phyloP scores from a whole-genome alignment of 2,329 filamentous ascomycete genomes.

The Trichoderma harzianum region DNA sequence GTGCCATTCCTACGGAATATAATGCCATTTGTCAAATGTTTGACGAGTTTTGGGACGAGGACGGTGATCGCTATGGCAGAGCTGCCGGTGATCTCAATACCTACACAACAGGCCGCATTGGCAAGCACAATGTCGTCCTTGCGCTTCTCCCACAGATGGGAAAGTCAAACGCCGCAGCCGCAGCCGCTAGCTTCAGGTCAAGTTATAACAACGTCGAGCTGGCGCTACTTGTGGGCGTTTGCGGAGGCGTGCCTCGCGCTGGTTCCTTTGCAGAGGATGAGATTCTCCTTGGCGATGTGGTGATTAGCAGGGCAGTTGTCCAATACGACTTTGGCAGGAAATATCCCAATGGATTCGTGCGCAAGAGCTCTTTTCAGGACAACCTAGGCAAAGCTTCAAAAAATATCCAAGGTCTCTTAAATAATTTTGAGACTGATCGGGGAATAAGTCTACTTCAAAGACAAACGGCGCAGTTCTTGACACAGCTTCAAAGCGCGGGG shows the following conservation, averaged over 20 bases:
- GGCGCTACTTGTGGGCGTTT: conserved; percentile 38
- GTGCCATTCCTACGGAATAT: conserved; percentile 17
- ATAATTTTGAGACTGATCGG: conserved; percentile 22
- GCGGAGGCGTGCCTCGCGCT: conserved; percentile 33
- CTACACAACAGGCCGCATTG: conserved; percentile 26
- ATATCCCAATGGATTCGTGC: conserved; percentile 24
- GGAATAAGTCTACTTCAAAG: background rate
- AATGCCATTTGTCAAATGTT: conserved; percentile 17
- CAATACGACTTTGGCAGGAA: conserved; percentile 31
- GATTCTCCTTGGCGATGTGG: conserved; percentile 32
- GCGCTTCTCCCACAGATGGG: conserved; percentile 28
- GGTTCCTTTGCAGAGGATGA: conserved; percentile 14
- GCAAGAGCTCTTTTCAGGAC: conserved; percentile 28
- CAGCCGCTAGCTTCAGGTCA: conserved; percentile 27
- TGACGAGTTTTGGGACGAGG: conserved; percentile 21
- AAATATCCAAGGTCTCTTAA: conserved; percentile 30
- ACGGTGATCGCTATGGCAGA: conserved; percentile 14
- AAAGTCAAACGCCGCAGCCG: conserved; percentile 28
- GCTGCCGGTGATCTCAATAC: conserved; percentile 20
- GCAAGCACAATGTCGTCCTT: conserved; percentile 28
- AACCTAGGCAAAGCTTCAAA: conserved; percentile 25
- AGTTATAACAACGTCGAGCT: conserved; percentile 34
- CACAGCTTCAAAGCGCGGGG: conserved; percentile 9
- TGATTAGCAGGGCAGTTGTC: conserved; percentile 30
- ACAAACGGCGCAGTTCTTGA: conserved; percentile 17